These are phyloP conservation scores for Ilex asprella DNA, from an alignment of 257 asterid genomes.

Conservation along the genomic window DNA sequence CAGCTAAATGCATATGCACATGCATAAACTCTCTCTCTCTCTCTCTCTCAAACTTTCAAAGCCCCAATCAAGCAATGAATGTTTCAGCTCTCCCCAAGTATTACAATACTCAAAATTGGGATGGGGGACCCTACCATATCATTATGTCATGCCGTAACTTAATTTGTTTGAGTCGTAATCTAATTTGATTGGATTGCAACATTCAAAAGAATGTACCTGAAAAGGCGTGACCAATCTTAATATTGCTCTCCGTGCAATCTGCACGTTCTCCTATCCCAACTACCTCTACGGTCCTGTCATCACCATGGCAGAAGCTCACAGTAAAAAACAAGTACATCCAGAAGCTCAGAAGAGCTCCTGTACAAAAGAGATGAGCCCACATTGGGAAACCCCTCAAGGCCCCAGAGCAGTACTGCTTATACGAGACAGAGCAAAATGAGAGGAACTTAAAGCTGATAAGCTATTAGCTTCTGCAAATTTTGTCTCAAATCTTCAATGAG, in stretches of 20 bases:
- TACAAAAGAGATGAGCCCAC: slow-evolving; percentile 46
- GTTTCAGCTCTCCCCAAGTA: slow-evolving; percentile 26
- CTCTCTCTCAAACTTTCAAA: no score
- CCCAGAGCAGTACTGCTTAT: no score
- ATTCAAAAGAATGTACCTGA: slow-evolving; percentile 12
- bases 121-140: background rate
- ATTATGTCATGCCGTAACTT: no score
- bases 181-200: no score
- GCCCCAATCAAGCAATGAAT: background rate
- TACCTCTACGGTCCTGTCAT: slow-evolving; percentile 20
- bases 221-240: slow-evolving; percentile 17
- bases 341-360: slow-evolving; percentile 20
- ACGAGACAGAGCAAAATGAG: background rate
- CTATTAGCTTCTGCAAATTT: background rate
- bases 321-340: slow-evolving; percentile 22
- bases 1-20: no score
- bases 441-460: background rate
- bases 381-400: slow-evolving; percentile 13
- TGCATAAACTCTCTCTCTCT: no score
- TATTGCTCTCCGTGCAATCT: slow-evolving; percentile 20
- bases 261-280: slow-evolving; percentile 33
- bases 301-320: slow-evolving; percentile 27
- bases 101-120: slow-evolving; percentile 27
- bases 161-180: no score
- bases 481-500: background rate